Base-by-base conservation (phyloP, 2,329 filamentous ascomycete species). In the Colletotrichum abscissum region DNA sequence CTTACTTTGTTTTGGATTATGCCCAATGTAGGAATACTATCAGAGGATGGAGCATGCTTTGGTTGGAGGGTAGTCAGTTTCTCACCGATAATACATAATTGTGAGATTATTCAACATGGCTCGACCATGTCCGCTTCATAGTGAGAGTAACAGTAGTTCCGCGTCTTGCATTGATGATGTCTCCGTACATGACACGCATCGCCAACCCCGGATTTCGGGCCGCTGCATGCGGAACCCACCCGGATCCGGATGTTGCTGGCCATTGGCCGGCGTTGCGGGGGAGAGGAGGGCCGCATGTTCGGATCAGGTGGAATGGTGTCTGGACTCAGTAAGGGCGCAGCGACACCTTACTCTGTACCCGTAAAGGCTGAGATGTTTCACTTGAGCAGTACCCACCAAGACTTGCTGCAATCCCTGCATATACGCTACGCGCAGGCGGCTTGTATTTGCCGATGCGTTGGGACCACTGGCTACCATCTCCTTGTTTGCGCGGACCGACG, bases 51-150 rank as follows among this genome's bases (percentile, higher is more conserved):
- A 14, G 26, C 46, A 33, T 42, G 35, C 14, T 58, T n/a, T 66
- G 22, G 26, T 33, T 14, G 16, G 28, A 57, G 33, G 28, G 49
- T 33, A 46, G 22, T 46, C 35, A 54, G 55, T 14, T 49, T 70
- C 71, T 66, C 67, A 52, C 62, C n/a, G 52, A 65, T 73, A 71
- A 73, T 71, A 63, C 56, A 71, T 66, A 66, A 66, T 66, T 9
- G 67, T 62, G 60, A 62, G 71, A 66, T 19, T n/a, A 42, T 54
- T 46, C 63, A 28, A 56, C 26, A 49, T 22, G 42, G 33, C 6
- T 38, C n/a, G 52, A 55, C 9, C 8, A 55, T 12, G 24, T 55
- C 11, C 14, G 22, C 22, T 26, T 24, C 4, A 14, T 14, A 14
- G 22, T 55, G 52, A 55, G 24, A 11, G 7, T 22, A 26, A 9